A percentile compares a stretch with the other conserved stretches of the same genome.
phyloP scores from a whole-genome alignment of 306 rosid genomes.

The Dryas octopetala region DNA sequence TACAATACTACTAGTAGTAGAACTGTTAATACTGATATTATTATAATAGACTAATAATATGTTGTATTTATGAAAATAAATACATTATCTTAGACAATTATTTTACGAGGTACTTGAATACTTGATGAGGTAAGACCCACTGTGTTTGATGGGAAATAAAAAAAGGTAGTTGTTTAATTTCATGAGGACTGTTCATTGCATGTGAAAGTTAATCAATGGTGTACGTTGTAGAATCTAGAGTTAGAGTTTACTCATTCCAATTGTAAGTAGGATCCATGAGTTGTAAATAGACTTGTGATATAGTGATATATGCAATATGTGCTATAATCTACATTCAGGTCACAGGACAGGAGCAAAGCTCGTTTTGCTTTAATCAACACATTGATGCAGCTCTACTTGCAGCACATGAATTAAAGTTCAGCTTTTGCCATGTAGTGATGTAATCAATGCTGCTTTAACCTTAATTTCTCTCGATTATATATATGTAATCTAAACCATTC shows the following conservation, averaged over 20 bases:
- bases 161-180: neutral
- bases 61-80: neutral
- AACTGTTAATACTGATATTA: too few species aligned
- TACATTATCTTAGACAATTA: neutral
- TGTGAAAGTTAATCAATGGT: neutral
- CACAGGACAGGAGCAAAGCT: conserved; percentile 13
- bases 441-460: neutral
- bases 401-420: conserved; percentile 11
- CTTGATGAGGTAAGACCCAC: conserved; percentile 9
- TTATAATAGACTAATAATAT: neutral
- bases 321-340: neutral
- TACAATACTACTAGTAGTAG: too few species aligned
- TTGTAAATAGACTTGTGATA: neutral
- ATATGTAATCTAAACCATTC: neutral
- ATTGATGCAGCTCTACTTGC: conserved; percentile 6
- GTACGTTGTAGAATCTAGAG: conserved; percentile 3
- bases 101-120: conserved; percentile 10
- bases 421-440: conserved; percentile 13
- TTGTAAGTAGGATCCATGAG: neutral
- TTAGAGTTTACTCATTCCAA: neutral
- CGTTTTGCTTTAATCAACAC: neutral
- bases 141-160: neutral
- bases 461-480: conserved; percentile 16
- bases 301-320: too few species aligned
- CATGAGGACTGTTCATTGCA: neutral